Base-by-base conservation (phyloP, 2,329 filamentous ascomycete genomes). In the Scedosporium dehoogii region DNA sequence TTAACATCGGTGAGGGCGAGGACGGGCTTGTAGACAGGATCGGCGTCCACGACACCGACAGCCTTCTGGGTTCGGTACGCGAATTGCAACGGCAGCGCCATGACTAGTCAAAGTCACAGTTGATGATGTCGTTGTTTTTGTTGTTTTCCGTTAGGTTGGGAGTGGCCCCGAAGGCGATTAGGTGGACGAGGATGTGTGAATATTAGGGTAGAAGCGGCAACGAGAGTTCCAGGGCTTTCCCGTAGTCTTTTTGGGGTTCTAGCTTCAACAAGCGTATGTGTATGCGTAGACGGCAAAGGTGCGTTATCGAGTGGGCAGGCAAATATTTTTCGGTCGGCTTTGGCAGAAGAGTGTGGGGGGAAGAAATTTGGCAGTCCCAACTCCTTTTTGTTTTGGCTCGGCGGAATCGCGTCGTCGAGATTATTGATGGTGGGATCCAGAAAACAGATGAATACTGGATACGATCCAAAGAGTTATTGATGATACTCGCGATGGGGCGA, bases 41-140 rank as follows among this genome's bases (percentile, higher is more conserved):
- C 90, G 71, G 92, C 91, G 80, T 97, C 90, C 78, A 96, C 86
- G 77, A 97, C 82, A 72, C 92, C 92, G 80, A 99, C 92, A 76
- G 87, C 88, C 86, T 97, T 97, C 78, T 92, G 89, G 76, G 94
- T 97, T 79, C 94, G 91, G 84, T 90, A 96, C 78, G 91, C 91
- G 86, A 97, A 90, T 86, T 97, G 93, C 79, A 93, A 89, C 73
- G 90, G 87, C 82, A 83, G 87, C 76, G 91, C 90, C 92, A 96
- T 97, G 85, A 87, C 90, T 92, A 92, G 85, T 87, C 73, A 91
- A 92, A 92, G 89, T 82, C 88, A 91, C 89, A 89, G 87, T 71
- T 69, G 33, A 53, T 51, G 29, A n/a, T 41, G 59, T 51, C 41
- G 41, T 41, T 23, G 25, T 46, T 55, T 61, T 33, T 57, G 48